phyloP scores from a whole-genome alignment of 2,329 filamentous ascomycete genomes.

The Catunica adiposa region DNA sequence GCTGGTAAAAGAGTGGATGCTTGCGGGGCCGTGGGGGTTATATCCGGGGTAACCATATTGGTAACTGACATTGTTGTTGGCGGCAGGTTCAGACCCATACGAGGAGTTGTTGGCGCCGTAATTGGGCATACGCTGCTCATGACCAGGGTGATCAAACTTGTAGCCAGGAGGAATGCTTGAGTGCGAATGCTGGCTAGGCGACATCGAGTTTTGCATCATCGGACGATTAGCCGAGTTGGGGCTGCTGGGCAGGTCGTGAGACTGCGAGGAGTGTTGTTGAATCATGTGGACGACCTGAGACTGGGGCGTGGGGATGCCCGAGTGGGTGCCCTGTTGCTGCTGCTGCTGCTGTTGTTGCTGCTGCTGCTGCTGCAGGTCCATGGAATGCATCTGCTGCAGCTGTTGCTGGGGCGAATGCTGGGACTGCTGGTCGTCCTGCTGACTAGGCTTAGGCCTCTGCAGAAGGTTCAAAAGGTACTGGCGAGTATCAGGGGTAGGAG shows the following conservation, averaged over 20 bases:
- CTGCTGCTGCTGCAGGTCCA: constrained; percentile 16
- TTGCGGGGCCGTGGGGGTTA: constrained; percentile 5
- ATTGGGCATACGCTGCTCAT: constrained; percentile 16
- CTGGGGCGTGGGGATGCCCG: constrained; percentile 24
- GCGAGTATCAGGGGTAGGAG: constrained; percentile 52
- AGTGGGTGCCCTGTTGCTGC: constrained; percentile 8
- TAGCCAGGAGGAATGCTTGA: constrained; percentile 16
- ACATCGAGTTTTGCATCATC: constrained; percentile 15
- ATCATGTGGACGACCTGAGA: constrained; percentile 18
- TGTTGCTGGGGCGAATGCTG: constrained; percentile 10
- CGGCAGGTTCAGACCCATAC: constrained; percentile 16
- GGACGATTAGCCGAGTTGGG: constrained; percentile 10
- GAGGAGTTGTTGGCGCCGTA: constrained; percentile 15
- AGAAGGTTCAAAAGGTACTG: constrained; percentile 75
- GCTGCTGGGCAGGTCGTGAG: constrained; percentile 18
- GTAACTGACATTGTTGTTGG: constrained; percentile 16
- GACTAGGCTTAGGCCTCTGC: constrained; percentile 56
- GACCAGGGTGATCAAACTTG: constrained; percentile 17
- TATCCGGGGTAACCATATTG: constrained; percentile 16
- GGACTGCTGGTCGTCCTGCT: constrained; percentile 30
- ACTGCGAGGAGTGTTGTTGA: constrained; percentile 15
- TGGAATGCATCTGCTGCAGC: constrained; percentile 22
- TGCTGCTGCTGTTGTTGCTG: constrained; percentile 10
- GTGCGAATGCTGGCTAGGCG: constrained; percentile 12
- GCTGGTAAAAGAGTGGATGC: constrained; percentile 10